Evolutionary conservation across 2,329 filamentous ascomycete species (phyloP), one percentile per base, ranked within the genome.

Genomic region (Fusarium piperis): DNA sequence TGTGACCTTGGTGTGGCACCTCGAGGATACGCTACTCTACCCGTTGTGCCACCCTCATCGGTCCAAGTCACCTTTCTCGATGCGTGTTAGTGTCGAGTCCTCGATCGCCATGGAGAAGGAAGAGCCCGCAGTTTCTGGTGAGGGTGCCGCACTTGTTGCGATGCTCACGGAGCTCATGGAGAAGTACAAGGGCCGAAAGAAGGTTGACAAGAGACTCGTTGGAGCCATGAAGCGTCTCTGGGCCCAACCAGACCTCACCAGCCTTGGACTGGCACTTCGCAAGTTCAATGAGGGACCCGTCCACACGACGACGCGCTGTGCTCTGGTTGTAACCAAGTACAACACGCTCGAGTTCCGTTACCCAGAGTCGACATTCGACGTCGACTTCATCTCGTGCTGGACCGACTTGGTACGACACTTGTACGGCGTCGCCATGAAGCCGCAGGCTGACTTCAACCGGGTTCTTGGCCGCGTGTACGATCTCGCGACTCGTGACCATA

Each of bases 341-440:
- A 53, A 74, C 28, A 78, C 75, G 0, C 18, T 77, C 15, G 76
- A 78, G 63, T 79, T 79, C 23, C 74, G 77, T 32, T 79, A 79
- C 39, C 74, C 76, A 26, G 76, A 78, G 20, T 70, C 74, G 13
- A 71, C 53, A 10, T 77, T 78, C 52, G 74, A 79, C 28, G 60
- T 67, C 3, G 68, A 74, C 12, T 79, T 70, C 62, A 67, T 79
- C 33, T 57, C 67, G 7, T 51, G 73, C 38, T 79, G 77, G 77
- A 67, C 70, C 23, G 66, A 72, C 44, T 33, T 79, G 38, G 70
- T 71, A 15, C 71, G 73, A 33, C 70, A 72, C 28, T 62, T 79
- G 23, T 76, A 75, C 53, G 67, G 65, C 12, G 46, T 76, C 51
- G 72, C 74, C 11, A 48, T 72, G 39, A 62, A 57, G 30, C 41